These are phyloP conservation scores for Claviceps arundinis DNA, from an alignment of 2,329 filamentous ascomycete genomes.

Conservation along the genomic window DNA sequence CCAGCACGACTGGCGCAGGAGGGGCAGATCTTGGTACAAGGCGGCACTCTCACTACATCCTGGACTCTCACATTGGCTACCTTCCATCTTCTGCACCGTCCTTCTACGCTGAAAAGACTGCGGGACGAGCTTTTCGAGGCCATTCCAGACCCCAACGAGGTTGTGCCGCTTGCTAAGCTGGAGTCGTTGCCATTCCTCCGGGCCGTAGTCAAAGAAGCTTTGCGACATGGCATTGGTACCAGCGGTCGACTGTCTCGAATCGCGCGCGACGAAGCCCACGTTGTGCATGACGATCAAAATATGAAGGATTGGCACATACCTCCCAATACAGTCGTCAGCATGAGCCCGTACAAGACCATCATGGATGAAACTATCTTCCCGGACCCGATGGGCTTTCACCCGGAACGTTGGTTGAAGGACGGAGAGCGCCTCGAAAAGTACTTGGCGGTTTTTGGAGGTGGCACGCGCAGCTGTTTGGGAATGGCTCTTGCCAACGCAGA, in stretches of 20 bases:
- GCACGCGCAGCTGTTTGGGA: conserved; percentile 23
- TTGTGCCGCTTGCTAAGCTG: conserved; percentile 15
- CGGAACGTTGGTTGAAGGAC: conserved; percentile 23
- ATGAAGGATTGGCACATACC: conserved; percentile 18
- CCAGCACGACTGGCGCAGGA: conserved; percentile 23
- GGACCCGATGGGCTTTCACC: conserved; percentile 19
- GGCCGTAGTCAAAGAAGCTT: conserved; percentile 37
- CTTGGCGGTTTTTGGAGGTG: conserved; percentile 22
- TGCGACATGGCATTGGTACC: conserved; percentile 34
- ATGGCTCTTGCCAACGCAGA: conserved; percentile 26
- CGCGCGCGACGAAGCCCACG: conserved; percentile 24
- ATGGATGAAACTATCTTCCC: conserved; percentile 20
- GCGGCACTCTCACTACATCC: conserved; percentile 27
- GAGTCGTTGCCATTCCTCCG: conserved; percentile 30
- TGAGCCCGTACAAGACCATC: conserved; percentile 24
- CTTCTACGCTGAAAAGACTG: conserved; percentile 16
- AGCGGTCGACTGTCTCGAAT: conserved; percentile 34
- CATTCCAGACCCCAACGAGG: conserved; percentile 18
- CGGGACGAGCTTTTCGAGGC: conserved; percentile 23
- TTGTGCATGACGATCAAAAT: conserved; percentile 15
- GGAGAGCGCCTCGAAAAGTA: conserved; percentile 19
- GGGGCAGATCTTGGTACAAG: conserved; percentile 24
- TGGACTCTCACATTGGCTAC: conserved; percentile 21
- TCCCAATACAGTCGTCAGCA: conserved; percentile 22
- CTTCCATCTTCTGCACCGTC: conserved; percentile 22